These are phyloP conservation scores for Francoa sonchifolia DNA, from an alignment of 441 rosid genomes.

Conservation along the genomic window DNA sequence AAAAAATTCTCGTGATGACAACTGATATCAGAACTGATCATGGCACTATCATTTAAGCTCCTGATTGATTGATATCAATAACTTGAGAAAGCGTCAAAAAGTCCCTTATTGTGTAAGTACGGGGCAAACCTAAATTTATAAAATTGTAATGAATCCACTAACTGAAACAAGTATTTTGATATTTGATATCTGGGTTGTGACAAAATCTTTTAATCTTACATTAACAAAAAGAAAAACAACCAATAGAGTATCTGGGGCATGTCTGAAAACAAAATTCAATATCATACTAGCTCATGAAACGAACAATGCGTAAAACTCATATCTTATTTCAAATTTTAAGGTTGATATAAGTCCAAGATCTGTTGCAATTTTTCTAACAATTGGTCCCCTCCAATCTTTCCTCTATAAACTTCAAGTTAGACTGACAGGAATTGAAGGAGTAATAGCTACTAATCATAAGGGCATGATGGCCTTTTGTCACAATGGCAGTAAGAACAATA, in stretches of 20 bases:
- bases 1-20: too few species aligned
- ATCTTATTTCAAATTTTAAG: not conserved
- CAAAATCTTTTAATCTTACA: too few species aligned
- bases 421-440: slow-evolving; percentile 3
- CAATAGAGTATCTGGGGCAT: not conserved
- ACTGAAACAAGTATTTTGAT: too few species aligned
- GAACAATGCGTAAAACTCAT: not conserved
- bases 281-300: not conserved
- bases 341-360: not conserved
- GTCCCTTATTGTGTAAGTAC: too few species aligned
- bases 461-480: slow-evolving; percentile 54
- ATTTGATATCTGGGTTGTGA: too few species aligned
- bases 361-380: not conserved
- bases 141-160: too few species aligned
- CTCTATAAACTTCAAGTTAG: not conserved
- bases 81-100: too few species aligned
- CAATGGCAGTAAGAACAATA: slow-evolving; percentile 18
- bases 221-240: too few species aligned
- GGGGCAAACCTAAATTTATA: too few species aligned
- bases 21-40: too few species aligned
- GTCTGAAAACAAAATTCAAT: not conserved
- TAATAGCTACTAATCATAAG: slow-evolving; percentile 50
- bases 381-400: slow-evolving; percentile 15
- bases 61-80: too few species aligned
- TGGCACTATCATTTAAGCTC: too few species aligned